Conservation (phyloP, 495 filamentous ascomycete species). For the Lasiosphaeria miniovina region DNA sequence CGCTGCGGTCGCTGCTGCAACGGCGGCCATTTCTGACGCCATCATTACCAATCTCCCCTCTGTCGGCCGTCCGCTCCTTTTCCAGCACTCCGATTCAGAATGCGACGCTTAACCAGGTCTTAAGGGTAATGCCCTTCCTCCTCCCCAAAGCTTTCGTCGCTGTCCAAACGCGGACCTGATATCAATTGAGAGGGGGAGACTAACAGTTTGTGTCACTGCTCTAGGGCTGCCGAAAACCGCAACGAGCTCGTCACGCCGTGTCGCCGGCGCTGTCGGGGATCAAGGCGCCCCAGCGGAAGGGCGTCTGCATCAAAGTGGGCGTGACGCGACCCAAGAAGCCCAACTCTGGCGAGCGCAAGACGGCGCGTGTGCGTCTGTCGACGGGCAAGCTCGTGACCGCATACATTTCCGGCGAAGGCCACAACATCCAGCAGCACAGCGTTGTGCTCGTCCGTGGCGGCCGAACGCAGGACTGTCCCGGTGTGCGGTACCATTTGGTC, state of each 20-base stretch:
- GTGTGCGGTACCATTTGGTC: conserved; percentile 93
- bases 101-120: conserved; percentile 62
- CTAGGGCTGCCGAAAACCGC: conserved; percentile 69
- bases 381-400: conserved; percentile 81
- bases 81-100: conserved; percentile 47
- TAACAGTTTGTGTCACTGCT: conserved; percentile 14
- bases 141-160: background rate
- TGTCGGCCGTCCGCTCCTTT: conserved; percentile 37
- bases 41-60: conserved; percentile 14
- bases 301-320: conserved; percentile 88
- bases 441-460: conserved; percentile 93
- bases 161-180: too few relatives aligned
- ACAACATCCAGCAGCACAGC: conserved; percentile 98
- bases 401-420: conserved; percentile 95
- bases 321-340: conserved; percentile 97
- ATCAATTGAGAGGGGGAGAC: background rate
- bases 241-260: conserved; percentile 74
- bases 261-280: conserved; percentile 76
- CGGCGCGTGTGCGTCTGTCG: conserved; percentile 81
- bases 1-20: background rate
- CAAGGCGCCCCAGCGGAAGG: conserved; percentile 79
- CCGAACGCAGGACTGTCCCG: conserved; percentile 92
- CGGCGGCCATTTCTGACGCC: conserved; percentile 19
- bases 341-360: conserved; percentile 93
- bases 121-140: conserved; percentile 39